These are phyloP conservation scores for Nicotiana benthamiana DNA, from an alignment of 257 asterid genomes.

Conservation along the genomic window DNA sequence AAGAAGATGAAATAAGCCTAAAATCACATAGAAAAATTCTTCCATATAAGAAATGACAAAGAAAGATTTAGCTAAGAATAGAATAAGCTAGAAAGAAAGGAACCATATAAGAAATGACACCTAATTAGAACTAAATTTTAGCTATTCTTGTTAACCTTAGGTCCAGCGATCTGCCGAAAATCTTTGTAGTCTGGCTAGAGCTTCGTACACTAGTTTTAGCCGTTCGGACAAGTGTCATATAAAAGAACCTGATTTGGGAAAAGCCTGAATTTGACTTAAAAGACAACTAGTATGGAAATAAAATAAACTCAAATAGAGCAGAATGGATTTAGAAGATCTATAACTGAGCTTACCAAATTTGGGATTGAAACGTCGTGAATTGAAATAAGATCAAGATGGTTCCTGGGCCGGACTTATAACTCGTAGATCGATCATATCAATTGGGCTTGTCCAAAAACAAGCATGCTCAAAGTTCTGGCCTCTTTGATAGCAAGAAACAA, in stretches of 20 bases:
- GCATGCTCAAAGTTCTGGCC: background rate
- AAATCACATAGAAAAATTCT: background rate
- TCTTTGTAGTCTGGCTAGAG: background rate
- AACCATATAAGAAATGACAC: background rate
- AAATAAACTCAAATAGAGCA: background rate
- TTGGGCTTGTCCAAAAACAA: background rate
- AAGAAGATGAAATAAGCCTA: background rate
- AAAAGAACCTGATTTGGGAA: too few species aligned
- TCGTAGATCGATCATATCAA: background rate
- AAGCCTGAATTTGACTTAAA: background rate
- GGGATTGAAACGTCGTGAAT: background rate
- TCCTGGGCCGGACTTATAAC: background rate
- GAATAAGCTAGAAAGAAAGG: background rate
- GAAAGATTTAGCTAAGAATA: background rate
- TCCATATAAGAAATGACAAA: too few species aligned
- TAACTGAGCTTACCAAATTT: background rate
- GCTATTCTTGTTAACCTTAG: background rate
- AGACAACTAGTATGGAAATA: background rate
- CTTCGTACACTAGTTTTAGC: background rate
- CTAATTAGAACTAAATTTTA: background rate
- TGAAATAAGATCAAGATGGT: background rate
- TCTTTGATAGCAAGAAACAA: background rate
- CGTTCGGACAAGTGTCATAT: background rate
- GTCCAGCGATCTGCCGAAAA: background rate
- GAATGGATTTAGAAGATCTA: background rate